These are phyloP conservation scores for Thermothelomyces thermophilus DNA, from an alignment of 2,329 filamentous ascomycete genomes.

Conservation along the genomic window DNA sequence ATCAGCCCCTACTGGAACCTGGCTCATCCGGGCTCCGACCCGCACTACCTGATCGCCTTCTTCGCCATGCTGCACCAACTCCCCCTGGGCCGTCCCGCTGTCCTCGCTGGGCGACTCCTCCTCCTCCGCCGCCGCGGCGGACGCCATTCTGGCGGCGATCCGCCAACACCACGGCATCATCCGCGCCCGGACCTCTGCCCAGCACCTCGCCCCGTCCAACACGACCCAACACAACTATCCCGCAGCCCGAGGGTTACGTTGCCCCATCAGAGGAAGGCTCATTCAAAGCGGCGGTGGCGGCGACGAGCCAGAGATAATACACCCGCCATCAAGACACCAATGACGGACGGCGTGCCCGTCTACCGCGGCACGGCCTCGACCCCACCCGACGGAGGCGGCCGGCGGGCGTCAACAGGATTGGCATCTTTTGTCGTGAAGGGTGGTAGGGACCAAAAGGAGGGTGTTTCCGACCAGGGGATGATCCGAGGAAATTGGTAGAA, in stretches of 20 bases:
- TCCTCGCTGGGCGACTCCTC: background rate
- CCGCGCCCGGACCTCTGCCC: background rate
- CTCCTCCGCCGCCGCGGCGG: background rate
- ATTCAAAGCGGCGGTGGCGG: too few species aligned
- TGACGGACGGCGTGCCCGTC: background rate
- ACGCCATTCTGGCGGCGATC: background rate
- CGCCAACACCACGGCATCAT: slow-evolving; percentile 1
- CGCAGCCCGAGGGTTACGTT: background rate
- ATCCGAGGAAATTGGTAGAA: background rate
- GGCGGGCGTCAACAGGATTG: background rate
- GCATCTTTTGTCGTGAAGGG: too few species aligned
- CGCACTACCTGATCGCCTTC: background rate
- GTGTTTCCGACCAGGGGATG: background rate
- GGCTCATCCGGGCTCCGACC: background rate
- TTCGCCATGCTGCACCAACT: slow-evolving; percentile 1
- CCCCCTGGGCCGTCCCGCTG: background rate
- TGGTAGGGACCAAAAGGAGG: background rate
- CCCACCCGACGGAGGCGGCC: background rate
- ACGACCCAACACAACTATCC: background rate
- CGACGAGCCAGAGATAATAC: too few species aligned
- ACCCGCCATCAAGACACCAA: background rate
- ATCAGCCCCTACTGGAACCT: background rate
- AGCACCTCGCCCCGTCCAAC: background rate
- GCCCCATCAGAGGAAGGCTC: too few species aligned
- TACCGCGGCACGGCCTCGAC: background rate